Base-by-base conservation (phyloP, 1,139 yeast genomes). In the Taphrina pruni region DNA sequence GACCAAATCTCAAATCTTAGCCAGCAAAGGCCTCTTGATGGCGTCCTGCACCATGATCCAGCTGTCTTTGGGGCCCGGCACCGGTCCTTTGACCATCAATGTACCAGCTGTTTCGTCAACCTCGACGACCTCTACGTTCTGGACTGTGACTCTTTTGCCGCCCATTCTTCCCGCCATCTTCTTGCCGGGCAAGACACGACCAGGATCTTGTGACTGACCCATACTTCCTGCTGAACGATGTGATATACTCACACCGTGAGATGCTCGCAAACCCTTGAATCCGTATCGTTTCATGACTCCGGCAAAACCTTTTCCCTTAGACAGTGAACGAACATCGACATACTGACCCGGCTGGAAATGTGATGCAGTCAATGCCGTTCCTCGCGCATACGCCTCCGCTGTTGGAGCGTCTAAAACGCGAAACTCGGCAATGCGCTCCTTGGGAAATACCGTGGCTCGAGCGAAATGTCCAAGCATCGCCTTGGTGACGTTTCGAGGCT, bases 101-200 rank as follows among this genome's bases (percentile, higher is more conserved):
- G 90, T 87, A 11, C 97, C 97, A 71, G 88, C 86, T 66, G 85
- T 92, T 61, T 88, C 90, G 77, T 90, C 93, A 20, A 88, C 88
- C 76, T 89, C 89, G 77, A 94, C 82, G 32, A 95, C 89, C 77
- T 87, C 84, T 55, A 87, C 83, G 78, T 92, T 92, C 77, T 87
- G 90, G 46, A 87, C 86, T 4, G 99, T 94, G 73, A 86, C 85
- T 74, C 82, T 84, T 71, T 85, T 83, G 72, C 85, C 87, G 73
- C 99, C 99, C 96, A 93, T 89, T 79, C 90, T 89, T 73, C 99
- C 99, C 43, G 99, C 96, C 98, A 95, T 93, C 81, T 92, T 94
- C 82, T 91, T 93, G 50, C 97, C 98, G 17, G 98, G 98, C 73
- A 92, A 83, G 69, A 92, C 92, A 82, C 99, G 88, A 77, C 97